A percentile compares a stretch with the other conserved stretches of the same genome.
Evolutionary conservation across 306 rosid genomes (phyloP).

Genomic region (Quercus rubra): DNA sequence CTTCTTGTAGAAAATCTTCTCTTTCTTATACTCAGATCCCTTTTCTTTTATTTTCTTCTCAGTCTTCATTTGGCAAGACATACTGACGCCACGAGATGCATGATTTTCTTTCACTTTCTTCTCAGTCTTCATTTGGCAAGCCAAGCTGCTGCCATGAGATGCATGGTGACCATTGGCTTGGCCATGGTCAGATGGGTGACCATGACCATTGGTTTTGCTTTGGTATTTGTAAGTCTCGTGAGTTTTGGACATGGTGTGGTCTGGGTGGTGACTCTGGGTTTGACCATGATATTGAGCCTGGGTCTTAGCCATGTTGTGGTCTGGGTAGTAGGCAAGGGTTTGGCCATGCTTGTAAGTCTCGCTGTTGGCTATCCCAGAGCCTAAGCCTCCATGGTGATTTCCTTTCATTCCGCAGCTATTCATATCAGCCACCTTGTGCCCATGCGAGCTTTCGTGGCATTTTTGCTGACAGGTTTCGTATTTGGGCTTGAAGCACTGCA

Average conservation of each 20-base stretch:
- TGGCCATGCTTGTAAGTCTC: constrained; percentile 17
- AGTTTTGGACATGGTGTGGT: constrained; percentile 20
- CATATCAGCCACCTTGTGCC: constrained; percentile 39
- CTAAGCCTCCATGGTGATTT: constrained; percentile 28
- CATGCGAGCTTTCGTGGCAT: constrained; percentile 17
- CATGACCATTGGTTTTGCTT: constrained; percentile 5
- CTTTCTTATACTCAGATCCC: too few relatives aligned
- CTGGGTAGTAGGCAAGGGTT: neutral
- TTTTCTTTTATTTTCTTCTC: neutral
- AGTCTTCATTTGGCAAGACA: too few relatives aligned
- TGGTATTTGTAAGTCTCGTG: constrained; percentile 12
- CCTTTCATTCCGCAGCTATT: constrained; percentile 45
- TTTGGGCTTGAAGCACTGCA: constrained; percentile 35
- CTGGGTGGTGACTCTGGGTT: constrained; percentile 18
- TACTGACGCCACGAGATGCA: too few relatives aligned
- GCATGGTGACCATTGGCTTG: too few relatives aligned
- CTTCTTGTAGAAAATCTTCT: neutral
- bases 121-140: too few relatives aligned
- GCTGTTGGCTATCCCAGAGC: constrained; percentile 14
- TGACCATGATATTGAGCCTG: constrained; percentile 18
- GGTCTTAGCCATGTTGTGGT: neutral
- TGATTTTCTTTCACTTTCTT: neutral
- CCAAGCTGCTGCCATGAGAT: too few relatives aligned
- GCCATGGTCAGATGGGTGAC: neutral
- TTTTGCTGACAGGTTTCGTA: constrained; percentile 38